phyloP scores from a whole-genome alignment of 306 rosid genomes.

The Hippophae rhamnoides region DNA sequence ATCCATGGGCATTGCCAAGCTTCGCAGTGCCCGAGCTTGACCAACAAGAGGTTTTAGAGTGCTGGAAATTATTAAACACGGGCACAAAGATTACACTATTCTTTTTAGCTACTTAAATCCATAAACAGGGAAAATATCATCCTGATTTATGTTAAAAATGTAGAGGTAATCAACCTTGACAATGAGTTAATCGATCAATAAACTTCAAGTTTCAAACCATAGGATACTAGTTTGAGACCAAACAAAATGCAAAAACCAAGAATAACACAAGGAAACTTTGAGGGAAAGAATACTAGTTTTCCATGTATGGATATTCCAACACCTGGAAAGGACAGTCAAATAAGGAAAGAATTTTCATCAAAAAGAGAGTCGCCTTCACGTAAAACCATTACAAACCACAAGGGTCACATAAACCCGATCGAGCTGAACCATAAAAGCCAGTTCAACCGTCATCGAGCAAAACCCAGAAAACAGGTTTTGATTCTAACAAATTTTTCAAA shows the following conservation, averaged over 20 bases:
- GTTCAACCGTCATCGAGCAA: constrained; percentile 24
- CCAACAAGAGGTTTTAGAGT: constrained; percentile 38
- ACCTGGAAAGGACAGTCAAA: constrained; percentile 28
- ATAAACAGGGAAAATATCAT: constrained; percentile 20
- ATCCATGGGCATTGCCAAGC: constrained; percentile 92
- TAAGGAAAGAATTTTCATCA: constrained; percentile 36
- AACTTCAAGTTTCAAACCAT: constrained; percentile 84
- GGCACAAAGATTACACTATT: constrained; percentile 38
- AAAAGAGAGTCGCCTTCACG: constrained; percentile 29
- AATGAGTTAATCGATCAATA: constrained; percentile 42
- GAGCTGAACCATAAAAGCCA: constrained; percentile 30
- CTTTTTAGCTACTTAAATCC: constrained; percentile 24
- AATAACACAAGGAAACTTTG: constrained; percentile 31
- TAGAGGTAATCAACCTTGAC: constrained; percentile 22
- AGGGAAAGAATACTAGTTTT: constrained; percentile 45
- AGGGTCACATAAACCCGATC: constrained; percentile 31
- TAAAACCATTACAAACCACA: constrained; percentile 34
- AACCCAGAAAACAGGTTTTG: constrained; percentile 42
- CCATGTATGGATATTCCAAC: constrained; percentile 53
- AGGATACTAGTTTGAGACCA: no score
- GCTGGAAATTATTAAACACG: constrained; percentile 53
- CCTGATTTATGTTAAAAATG: not conserved
- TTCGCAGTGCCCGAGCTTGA: constrained; percentile 76
- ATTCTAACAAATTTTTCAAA: constrained; percentile 15
- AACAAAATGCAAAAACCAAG: constrained; percentile 13